These are phyloP conservation scores for Schoenoplectus triqueter DNA, from an alignment of 202 grass and related monocot species.

Conservation along the genomic window DNA sequence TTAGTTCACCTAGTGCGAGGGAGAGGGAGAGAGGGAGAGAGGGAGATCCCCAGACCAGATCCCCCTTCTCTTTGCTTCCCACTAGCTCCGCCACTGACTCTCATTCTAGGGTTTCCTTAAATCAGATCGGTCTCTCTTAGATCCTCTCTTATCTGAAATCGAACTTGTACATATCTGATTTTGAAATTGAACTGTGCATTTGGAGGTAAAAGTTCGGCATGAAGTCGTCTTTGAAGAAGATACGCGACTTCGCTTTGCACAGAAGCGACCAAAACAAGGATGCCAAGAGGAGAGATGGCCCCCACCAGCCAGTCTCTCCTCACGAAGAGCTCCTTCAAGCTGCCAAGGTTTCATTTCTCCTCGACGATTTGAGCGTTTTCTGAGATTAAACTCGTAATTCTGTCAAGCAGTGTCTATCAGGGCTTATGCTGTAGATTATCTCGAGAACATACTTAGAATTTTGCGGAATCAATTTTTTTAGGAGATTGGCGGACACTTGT, in stretches of 20 bases:
- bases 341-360: slow-evolving; percentile 53
- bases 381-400: background rate
- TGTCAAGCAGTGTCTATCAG: background rate
- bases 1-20: slow-evolving; percentile 19
- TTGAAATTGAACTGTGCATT: slow-evolving; percentile 37
- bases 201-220: slow-evolving; percentile 38
- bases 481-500: background rate
- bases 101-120: slow-evolving; percentile 55
- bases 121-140: slow-evolving; percentile 4
- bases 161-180: slow-evolving; percentile 30
- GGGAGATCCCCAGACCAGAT: slow-evolving; percentile 36
- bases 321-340: slow-evolving; percentile 83
- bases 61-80: background rate
- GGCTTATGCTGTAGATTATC: background rate
- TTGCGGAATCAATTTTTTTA: background rate
- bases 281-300: slow-evolving; percentile 31
- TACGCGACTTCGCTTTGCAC: slow-evolving; percentile 88
- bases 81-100: background rate
- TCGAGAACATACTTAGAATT: background rate
- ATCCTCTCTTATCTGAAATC: background rate
- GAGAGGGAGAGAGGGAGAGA: slow-evolving; percentile 28
- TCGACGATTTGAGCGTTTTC: background rate
- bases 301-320: slow-evolving; percentile 33
- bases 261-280: slow-evolving; percentile 66
- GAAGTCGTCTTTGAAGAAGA: slow-evolving; percentile 94